Percentiles rank a stretch among this genome's conserved stretches.
These are phyloP conservation scores for Vanrija sp. DNA, from an alignment of 1,284 basidiomycete species.

Conservation along the genomic window DNA sequence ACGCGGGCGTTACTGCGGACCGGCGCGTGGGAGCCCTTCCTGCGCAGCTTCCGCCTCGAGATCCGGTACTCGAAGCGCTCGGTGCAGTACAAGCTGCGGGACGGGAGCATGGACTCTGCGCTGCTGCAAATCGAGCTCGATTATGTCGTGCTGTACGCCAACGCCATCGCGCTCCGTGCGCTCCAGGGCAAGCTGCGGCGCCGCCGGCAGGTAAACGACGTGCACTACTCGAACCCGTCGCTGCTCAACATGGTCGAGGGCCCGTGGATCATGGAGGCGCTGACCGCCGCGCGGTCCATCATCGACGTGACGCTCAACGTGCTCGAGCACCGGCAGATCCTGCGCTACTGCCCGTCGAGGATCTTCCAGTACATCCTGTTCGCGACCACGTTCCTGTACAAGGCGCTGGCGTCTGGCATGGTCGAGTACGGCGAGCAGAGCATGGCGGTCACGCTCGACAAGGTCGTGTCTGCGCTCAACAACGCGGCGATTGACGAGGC, in stretches of 20 bases:
- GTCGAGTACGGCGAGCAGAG: conserved; percentile 10
- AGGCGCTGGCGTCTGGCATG: conserved; percentile 14
- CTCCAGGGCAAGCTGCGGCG: conserved; percentile 14
- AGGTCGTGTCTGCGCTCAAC: conserved; percentile 3
- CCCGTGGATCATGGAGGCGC: conserved; percentile 15
- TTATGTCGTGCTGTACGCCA: conserved; percentile 13
- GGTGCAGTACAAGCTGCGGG: conserved; percentile 6
- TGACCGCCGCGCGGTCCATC: conserved; percentile 11
- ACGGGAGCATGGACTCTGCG: conserved; percentile 7
- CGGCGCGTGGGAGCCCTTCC: conserved; percentile 12
- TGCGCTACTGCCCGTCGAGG: conserved; percentile 7
- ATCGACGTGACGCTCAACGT: conserved; percentile 10
- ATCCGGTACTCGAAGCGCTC: conserved; percentile 7
- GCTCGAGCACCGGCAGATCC: conserved; percentile 7
- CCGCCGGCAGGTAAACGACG: conserved; percentile 2
- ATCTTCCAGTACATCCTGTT: conserved; percentile 16
- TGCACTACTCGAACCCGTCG: conserved; percentile 9
- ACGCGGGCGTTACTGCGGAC: conserved; percentile 8
- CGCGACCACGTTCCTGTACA: conserved; percentile 17
- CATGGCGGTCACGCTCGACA: conserved; percentile 5
- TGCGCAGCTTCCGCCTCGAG: conserved; percentile 8
- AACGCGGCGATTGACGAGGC: conserved; percentile 11
- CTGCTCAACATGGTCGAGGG: conserved; percentile 16
- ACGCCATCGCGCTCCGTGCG: conserved; percentile 9
- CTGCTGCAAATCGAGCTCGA: conserved; percentile 13